Conservation (phyloP, 352 stramenopile species). For the Phytopythium delawarense region DNA sequence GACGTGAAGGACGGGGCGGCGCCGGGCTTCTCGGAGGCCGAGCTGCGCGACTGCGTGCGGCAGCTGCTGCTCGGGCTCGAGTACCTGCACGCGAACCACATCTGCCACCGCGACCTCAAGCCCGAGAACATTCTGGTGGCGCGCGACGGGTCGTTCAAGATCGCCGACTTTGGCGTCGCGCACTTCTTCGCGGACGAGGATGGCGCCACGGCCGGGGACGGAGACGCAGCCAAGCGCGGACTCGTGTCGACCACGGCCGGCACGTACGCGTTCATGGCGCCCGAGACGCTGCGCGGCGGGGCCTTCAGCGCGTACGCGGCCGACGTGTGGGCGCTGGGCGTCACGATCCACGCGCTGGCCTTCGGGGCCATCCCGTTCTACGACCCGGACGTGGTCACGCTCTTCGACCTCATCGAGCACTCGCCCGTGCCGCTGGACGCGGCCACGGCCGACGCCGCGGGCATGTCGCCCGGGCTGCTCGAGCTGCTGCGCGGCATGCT, state of each 20-base stretch:
- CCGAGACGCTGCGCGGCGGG: constrained; percentile 75
- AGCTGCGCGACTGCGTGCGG: constrained; percentile 60
- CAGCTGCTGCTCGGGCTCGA: constrained; percentile 74
- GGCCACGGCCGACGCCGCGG: neutral
- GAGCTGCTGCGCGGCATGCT: constrained; percentile 59
- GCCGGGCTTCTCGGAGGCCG: constrained; percentile 38
- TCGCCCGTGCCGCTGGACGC: constrained; percentile 36
- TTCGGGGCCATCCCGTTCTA: constrained; percentile 86
- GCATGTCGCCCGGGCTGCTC: constrained; percentile 30
- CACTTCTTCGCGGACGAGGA: constrained; percentile 75
- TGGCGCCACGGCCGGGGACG: neutral
- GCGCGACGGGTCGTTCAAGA: constrained; percentile 71
- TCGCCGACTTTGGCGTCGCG: constrained; percentile 82
- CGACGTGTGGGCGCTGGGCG: constrained; percentile 85
- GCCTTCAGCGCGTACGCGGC: constrained; percentile 78
- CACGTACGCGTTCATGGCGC: constrained; percentile 84
- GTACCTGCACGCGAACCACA: constrained; percentile 83
- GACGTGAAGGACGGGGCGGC: constrained; percentile 2
- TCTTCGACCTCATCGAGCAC: constrained; percentile 83
- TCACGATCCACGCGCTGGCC: constrained; percentile 77
- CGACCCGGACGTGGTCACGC: constrained; percentile 66
- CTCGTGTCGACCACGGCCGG: constrained; percentile 76
- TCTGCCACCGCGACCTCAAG: constrained; percentile 85
- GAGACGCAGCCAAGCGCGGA: constrained; percentile 42
- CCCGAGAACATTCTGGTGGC: constrained; percentile 81